Base-by-base conservation (phyloP, 257 asterid genomes). In the Thymus mandschuricus region DNA sequence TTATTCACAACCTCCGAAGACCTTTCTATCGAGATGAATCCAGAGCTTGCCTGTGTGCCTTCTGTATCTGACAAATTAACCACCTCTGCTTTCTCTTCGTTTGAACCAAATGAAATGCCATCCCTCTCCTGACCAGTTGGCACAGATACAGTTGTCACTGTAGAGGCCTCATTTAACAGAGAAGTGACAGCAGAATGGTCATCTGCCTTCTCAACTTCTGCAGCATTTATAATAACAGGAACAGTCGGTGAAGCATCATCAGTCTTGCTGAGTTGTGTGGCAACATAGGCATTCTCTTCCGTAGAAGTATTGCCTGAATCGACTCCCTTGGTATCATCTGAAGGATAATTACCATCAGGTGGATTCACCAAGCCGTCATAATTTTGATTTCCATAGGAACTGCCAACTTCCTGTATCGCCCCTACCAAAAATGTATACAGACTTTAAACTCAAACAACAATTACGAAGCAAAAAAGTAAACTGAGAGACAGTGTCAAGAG, bases 331-430 rank as follows among this genome's bases (percentile, higher is more conserved):
- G 63, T 66, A 72, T 81, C 85, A 67, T 68, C 48, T 55, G 76
- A 57, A 72, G 81, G 76, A 77, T 70, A 73, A 74, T 60, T 67
- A 64, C 66, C 86, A 80, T 82, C 90, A 38, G 69, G 59, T 69
- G 69, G 75, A 28, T 78, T 71, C 74, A 75, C 79, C 79, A 58
- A 67, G 65, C 71, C 75, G 66, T 73, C 60, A 73, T 79, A 87
- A 76, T 45, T 83, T 79, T 86, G 86, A 78, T 59, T 68, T 56
- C 76, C 68, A 78, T 81, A 75, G 73, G 92, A 79, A 86, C 77
- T 57, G 77, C 80, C 86, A 78, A 82, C 80, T 75, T 84, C 92
- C 96, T 88, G 96, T 92, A 84, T 82, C 63, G 89, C 80, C 90
- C 96, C 98, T 92, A 89, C 78, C 87, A 87, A 78, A 85, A 79